A percentile compares a stretch with the other conserved stretches of the same genome.
Evolutionary conservation across 306 rosid genomes (phyloP).

Genomic region (Phaseolus lunatus): DNA sequence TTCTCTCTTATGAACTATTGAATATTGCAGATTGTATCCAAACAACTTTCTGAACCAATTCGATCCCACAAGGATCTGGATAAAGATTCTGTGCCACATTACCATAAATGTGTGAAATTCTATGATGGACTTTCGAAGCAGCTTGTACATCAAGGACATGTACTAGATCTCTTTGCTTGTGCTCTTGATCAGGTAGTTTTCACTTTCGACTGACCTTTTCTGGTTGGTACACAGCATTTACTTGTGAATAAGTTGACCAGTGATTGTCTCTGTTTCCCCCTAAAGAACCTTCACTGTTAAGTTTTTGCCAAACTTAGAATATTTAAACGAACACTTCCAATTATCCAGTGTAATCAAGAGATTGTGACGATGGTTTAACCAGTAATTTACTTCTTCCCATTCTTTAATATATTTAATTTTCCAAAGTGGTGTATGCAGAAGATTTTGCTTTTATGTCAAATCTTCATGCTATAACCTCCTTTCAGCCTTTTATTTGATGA

Average conservation of each 20-base stretch:
- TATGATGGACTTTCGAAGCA: constrained; percentile 92
- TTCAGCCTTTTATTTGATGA: neutral
- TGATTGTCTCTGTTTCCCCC: constrained; percentile 25
- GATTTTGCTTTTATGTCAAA: neutral
- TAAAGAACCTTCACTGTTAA: constrained; percentile 2
- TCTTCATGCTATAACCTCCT: neutral
- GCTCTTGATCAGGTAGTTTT: constrained; percentile 94
- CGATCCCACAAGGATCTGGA: constrained; percentile 99
- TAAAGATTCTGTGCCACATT: constrained; percentile 90
- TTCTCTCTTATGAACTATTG: constrained; percentile 45
- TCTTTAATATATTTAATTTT: neutral
- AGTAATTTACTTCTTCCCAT: constrained; percentile 36
- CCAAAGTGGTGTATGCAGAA: constrained; percentile 22
- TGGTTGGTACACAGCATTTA: constrained; percentile 19
- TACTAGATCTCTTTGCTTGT: constrained; percentile 92
- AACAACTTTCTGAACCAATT: constrained; percentile 88
- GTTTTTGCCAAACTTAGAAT: constrained; percentile 6
- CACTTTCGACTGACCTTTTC: constrained; percentile 20
- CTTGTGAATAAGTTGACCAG: constrained; percentile 22
- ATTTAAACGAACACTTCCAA: neutral
- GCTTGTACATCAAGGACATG: constrained; percentile 99
- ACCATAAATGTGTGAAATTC: constrained; percentile 89
- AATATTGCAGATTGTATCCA: constrained; percentile 85
- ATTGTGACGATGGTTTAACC: constrained; percentile 18
- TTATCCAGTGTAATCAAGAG: constrained; percentile 15